These are phyloP conservation scores for Ustilago sp. DNA, from an alignment of 1,284 basidiomycete genomes.

Conservation along the genomic window DNA sequence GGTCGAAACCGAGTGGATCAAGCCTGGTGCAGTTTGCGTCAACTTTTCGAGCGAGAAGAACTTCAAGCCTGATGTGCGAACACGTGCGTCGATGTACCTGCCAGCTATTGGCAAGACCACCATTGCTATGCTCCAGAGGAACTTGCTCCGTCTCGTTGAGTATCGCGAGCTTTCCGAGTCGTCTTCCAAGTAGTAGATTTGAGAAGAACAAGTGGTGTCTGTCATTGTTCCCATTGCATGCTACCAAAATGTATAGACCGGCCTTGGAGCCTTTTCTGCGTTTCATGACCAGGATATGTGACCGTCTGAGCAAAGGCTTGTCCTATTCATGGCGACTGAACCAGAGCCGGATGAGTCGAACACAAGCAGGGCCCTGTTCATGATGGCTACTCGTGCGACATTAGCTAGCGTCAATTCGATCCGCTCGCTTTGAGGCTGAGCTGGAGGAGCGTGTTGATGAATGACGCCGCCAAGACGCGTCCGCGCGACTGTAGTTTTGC, in stretches of 20 bases:
- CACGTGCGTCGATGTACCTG: conserved; percentile 73
- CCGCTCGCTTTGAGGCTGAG: not conserved
- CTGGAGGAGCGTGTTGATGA: not conserved
- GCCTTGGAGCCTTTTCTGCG: conserved; percentile 1
- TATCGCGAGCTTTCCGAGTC: conserved; percentile 51
- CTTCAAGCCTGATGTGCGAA: conserved; percentile 90
- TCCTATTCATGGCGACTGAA: not conserved
- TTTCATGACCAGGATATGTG: not conserved
- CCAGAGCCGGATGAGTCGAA: not conserved
- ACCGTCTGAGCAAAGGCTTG: not conserved
- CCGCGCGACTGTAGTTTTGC: not conserved
- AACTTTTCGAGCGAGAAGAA: conserved; percentile 97
- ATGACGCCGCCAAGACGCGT: not conserved
- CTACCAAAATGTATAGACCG: conserved; percentile 22
- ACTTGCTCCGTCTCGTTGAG: conserved; percentile 75
- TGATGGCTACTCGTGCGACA: conserved; percentile 8
- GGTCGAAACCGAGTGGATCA: conserved; percentile 86
- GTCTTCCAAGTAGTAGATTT: conserved; percentile 3
- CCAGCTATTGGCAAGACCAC: conserved; percentile 97
- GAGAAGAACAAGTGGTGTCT: not conserved
- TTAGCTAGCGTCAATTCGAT: not conserved
- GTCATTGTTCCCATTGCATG: not conserved
- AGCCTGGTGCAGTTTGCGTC: conserved; percentile 90
- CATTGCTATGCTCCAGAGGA: conserved; percentile 94
- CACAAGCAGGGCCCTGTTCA: no score